Base-by-base conservation (phyloP, 805 yeast genomes). In the Yarrowia yakushimensis region DNA sequence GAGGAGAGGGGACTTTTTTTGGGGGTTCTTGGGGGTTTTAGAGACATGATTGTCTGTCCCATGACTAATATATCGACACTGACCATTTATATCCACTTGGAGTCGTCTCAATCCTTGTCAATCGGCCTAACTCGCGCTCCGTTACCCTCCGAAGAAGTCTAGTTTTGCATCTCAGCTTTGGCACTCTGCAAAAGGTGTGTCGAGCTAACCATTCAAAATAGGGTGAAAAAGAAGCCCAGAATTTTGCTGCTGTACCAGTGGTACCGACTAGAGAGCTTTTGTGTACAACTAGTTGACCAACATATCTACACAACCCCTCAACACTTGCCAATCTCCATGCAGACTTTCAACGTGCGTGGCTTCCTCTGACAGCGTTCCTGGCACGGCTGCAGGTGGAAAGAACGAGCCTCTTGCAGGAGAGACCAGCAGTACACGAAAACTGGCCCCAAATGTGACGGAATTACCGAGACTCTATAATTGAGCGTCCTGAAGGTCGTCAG, bases 61-160 rank as follows among this genome's bases (percentile, higher is more conserved):
- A 10, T 9, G 1, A 8, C 18, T 23, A 15, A 41, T 23, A 13
- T 11, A 15, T 5, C 13, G 2, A 4, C 18, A 4, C 18, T 2
- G 20, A 23, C 15, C 18, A 41, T 25, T 17, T 17, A 1, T 43
- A 28, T 27, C 33, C 2, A 17, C 20, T 42, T n/a, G n/a, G n/a
- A n/a, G n/a, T n/a, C n/a, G n/a, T n/a, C n/a, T n/a, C n/a, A n/a
- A n/a, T n/a, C n/a, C n/a, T n/a, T n/a, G n/a, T n/a, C n/a, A n/a
- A n/a, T n/a, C n/a, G n/a, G n/a, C n/a, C n/a, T n/a, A 25, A 8
- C 30, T 43, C 34, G 34, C 50, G 10, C 34, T 43, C 22, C 34
- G n/a, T 27, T 45, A 30, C 52, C 52, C 52, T 30, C 52, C 52
- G 52, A 45, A 45, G 52, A 45, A 5, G 36, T 45, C 36, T 36